Base-by-base conservation (phyloP, 257 asterid genomes). In the Handroanthus guayacan region DNA sequence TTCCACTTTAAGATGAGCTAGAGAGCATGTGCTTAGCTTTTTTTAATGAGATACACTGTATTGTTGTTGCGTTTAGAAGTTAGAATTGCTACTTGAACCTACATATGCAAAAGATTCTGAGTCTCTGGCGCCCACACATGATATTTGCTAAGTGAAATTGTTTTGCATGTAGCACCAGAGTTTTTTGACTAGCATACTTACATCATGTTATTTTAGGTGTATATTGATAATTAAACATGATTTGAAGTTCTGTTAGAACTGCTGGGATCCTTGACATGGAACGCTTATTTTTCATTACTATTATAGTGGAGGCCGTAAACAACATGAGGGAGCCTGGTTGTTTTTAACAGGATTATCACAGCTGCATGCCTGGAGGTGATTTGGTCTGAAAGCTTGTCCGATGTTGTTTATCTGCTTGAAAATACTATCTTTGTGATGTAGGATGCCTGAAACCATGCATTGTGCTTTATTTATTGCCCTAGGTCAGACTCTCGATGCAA, bases 311-410 rank as follows among this genome's bases (percentile, higher is more conserved):
- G 74, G 94, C 89, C 62, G 81, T 90, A 81, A 85, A 69, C 87
- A 82, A 84, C 72, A 83, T 85, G 80, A 87, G 77, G 84, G 94
- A 90, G 78, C 88, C 85, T 71, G 82, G 86, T 80, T 89, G 89
- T 82, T 87, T 87, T 87, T 69, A 82, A 70, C 85, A 88, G 83
- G 86, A 80, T 85, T 18, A 81, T 88, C 18, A 85, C 86, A 69
- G 90, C 90, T 74, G 83, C 87, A 72, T 88, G 85, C 74, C 88
- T 88, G 48, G 91, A 88, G 93, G 96, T 13, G 11, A 6, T 12
- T 9, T 75, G 3, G 10, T 65, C 52, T 62, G 18, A 13, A 6
- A 62, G 18, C 5, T 62, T 36, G 45, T 37, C 20, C 0, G 1
- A 31, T 9, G 67, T 10, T 62, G n/a, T 61, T 12, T 62, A 37